Percentiles rank a stretch among this genome's conserved stretches.
These are phyloP conservation scores for Hyphodiscus hymeniophilus DNA, from an alignment of 495 filamentous ascomycete species.

Conservation along the genomic window DNA sequence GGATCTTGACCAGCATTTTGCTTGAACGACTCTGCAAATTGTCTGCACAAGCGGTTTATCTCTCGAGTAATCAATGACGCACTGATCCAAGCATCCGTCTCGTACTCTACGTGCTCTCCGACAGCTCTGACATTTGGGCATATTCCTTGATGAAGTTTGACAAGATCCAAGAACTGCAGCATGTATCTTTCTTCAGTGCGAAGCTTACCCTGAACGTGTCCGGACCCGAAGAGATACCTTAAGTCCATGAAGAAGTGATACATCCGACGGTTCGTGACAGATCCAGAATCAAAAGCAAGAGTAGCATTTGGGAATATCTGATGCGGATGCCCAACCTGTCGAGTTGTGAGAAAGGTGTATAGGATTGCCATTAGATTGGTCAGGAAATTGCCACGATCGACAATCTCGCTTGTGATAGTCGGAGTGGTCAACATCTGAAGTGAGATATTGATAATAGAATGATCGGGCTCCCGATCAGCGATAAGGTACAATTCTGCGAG, in stretches of 20 bases:
- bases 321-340: slow-evolving; percentile 88
- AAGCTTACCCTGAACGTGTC: slow-evolving; percentile 76
- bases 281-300: slow-evolving; percentile 84
- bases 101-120: slow-evolving; percentile 94
- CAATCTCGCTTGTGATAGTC: slow-evolving; percentile 89
- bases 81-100: slow-evolving; percentile 96
- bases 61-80: slow-evolving; percentile 90
- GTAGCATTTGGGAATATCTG: slow-evolving; percentile 77
- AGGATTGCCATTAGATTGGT: slow-evolving; percentile 92
- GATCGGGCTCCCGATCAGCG: slow-evolving; percentile 91
- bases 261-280: slow-evolving; percentile 87
- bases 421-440: slow-evolving; percentile 94
- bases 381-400: slow-evolving; percentile 91
- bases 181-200: slow-evolving; percentile 78
- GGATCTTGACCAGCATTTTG: slow-evolving; percentile 52
- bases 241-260: slow-evolving; percentile 95
- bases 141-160: slow-evolving; percentile 92
- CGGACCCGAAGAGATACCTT: slow-evolving; percentile 78
- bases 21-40: slow-evolving; percentile 79
- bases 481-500: slow-evolving; percentile 93
- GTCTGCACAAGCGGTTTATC: slow-evolving; percentile 83
- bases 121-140: slow-evolving; percentile 89
- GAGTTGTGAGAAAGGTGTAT: slow-evolving; percentile 92
- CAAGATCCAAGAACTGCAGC: slow-evolving; percentile 88
- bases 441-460: slow-evolving; percentile 96